These are phyloP conservation scores for Botrytis tulipae DNA, from an alignment of 2,329 filamentous ascomycete species.

Conservation along the genomic window DNA sequence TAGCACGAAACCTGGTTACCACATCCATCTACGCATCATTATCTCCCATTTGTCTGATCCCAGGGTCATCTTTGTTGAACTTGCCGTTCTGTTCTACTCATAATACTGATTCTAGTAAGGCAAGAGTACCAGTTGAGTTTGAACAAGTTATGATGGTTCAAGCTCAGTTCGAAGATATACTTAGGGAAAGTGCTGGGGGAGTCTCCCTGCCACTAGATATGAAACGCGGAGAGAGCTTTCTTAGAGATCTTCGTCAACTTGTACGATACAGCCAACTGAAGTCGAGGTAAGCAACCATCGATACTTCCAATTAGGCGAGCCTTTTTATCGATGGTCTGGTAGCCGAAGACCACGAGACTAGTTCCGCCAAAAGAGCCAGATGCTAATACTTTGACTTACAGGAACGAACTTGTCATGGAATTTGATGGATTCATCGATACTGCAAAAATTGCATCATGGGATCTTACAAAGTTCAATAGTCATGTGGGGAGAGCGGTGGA, in stretches of 20 bases:
- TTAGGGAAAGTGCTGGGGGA: conserved; percentile 64
- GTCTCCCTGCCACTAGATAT: conserved; percentile 72
- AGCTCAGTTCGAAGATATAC: conserved; percentile 71
- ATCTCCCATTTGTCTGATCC: conserved; percentile 68
- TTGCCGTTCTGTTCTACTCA: conserved; percentile 60
- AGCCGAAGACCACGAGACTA: neutral
- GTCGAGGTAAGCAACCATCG: conserved; percentile 41
- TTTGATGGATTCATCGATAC: conserved; percentile 74
- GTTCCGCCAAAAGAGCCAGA: neutral
- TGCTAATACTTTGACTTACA: conserved; percentile 32
- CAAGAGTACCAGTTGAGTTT: conserved; percentile 53
- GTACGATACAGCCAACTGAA: conserved; percentile 69
- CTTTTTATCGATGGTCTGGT: neutral
- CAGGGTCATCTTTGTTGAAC: conserved; percentile 59
- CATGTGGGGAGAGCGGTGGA: conserved; percentile 73
- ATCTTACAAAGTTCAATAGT: conserved; percentile 73
- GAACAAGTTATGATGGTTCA: conserved; percentile 73
- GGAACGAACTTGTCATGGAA: conserved; percentile 70
- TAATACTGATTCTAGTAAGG: conserved; percentile 29
- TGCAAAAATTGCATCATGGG: conserved; percentile 60
- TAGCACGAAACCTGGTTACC: conserved; percentile 61
- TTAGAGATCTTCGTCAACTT: conserved; percentile 71
- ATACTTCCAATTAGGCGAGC: neutral
- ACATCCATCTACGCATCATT: conserved; percentile 60
- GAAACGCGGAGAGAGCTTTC: conserved; percentile 71